These are phyloP conservation scores for Zoysia japonica DNA, from an alignment of 176 grass and related monocot genomes.

Conservation along the genomic window DNA sequence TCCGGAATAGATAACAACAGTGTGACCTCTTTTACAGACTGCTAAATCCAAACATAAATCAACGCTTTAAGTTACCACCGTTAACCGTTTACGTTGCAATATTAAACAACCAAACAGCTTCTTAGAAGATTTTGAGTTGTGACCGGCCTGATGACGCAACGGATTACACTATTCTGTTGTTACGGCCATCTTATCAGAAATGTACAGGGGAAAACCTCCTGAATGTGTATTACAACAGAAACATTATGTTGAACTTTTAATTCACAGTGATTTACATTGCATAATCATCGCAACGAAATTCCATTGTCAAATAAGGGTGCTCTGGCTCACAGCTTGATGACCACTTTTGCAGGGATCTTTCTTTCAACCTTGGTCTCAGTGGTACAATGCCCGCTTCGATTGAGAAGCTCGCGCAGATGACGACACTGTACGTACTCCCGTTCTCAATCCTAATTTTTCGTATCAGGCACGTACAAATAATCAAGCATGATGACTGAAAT, in stretches of 20 bases:
- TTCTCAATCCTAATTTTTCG: constrained; percentile 13
- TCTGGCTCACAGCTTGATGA: background rate
- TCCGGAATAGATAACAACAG: too few species aligned
- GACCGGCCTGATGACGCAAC: background rate
- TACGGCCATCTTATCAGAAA: background rate
- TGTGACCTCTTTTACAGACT: too few species aligned
- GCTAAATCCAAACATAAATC: too few species aligned
- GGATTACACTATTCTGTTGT: background rate
- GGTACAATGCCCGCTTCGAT: constrained; percentile 44
- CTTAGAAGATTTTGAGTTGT: background rate
- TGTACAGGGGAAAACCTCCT: background rate
- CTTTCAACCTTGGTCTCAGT: constrained; percentile 48
- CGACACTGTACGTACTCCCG: constrained; percentile 39
- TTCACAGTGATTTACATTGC: background rate
- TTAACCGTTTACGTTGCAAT: too few species aligned
- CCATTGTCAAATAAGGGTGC: background rate
- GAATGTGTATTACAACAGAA: background rate
- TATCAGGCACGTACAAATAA: background rate
- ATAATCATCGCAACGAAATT: too few species aligned
- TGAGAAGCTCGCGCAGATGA: constrained; percentile 40
- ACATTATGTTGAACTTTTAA: background rate
- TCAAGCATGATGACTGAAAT: background rate
- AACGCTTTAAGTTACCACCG: too few species aligned
- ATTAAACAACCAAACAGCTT: too few species aligned
- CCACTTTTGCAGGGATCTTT: constrained; percentile 46